Conservation (phyloP, 345 rosid species). For the Rhizophora apiculata region DNA sequence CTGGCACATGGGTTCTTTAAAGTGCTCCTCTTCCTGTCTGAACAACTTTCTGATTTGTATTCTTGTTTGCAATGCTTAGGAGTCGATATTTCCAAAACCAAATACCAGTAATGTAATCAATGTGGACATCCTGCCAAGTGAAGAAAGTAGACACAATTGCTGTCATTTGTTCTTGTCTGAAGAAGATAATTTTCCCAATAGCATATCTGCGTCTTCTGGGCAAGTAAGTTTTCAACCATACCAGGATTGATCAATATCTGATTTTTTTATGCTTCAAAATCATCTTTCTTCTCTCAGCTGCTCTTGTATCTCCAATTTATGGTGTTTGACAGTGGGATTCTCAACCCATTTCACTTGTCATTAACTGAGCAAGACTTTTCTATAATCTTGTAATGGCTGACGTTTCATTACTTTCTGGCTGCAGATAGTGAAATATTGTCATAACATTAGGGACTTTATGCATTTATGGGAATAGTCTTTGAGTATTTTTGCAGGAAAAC, state of each 20-base stretch:
- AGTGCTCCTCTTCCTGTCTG: not conserved
- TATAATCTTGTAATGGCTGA: not conserved
- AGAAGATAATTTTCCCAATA: slow-evolving; percentile 32
- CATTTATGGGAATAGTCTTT: not conserved
- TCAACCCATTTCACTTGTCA: not conserved
- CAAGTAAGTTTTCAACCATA: slow-evolving; percentile 27
- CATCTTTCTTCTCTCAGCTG: too few species aligned
- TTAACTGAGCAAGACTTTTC: not conserved
- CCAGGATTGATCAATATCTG: not conserved
- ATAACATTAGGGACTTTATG: not conserved
- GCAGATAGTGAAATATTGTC: not conserved
- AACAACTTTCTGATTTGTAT: not conserved
- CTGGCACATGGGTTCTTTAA: too few species aligned
- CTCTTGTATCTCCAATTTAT: too few species aligned
- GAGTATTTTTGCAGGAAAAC: too few species aligned
- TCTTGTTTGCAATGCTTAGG: slow-evolving; percentile 12
- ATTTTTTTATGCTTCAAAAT: not conserved
- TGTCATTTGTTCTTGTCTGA: slow-evolving; percentile 40
- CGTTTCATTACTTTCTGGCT: not conserved
- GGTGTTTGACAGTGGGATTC: not conserved
- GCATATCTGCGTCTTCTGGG: slow-evolving; percentile 28
- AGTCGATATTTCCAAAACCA: slow-evolving; percentile 4
- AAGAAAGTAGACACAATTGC: slow-evolving; percentile 18
- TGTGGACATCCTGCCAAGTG: not conserved
- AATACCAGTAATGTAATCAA: slow-evolving; percentile 6